Evolutionary conservation across 352 stramenopile genomes (phyloP), one percentile per base, ranked within the genome.

Genomic region (Globisporangium nagaii): DNA sequence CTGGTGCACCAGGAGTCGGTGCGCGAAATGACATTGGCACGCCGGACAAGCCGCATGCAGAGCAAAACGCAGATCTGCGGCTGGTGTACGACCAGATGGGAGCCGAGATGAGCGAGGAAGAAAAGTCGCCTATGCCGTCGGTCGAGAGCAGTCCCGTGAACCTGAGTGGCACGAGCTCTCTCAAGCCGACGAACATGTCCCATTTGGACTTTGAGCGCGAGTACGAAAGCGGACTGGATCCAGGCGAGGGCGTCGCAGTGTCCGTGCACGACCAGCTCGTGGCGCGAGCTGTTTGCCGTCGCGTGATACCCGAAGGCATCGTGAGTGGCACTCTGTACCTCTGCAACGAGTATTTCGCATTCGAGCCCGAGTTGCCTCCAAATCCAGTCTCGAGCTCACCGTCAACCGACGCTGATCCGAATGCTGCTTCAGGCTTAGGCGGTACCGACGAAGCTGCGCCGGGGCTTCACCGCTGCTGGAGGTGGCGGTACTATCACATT

Each of bases 401-500:
- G 3, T 42, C 32, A 12, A 36, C 4, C 7, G 54, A 44, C 2
- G 11, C 25, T 32, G 30, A 56, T 5, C 31, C 42, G 2, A 53
- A 11, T 19, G 13, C 12, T 9, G 31, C 34, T 12, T 5, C 24
- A 27, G 47, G 17, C 19, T 48, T 46, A 8, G 19, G 37, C 17
- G 53, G 41, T 35, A 47, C 39, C 8, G 73, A 91, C 45, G 84
- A 95, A 58, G 56, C 65, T 28, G 84, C 84, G 0, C 75, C 77
- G 6, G 84, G 84, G 4, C 53, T 90, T 4, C 82, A 88, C 46
- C 73, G 80, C 9, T 90, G 73, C 39, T 91, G 79, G 75, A 65
- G 80, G 22, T 95, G 84, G 84, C 90, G 83, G 49, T 92, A 91
- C 52, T 71, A 80, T 8, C 71, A 91, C 41, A 65, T 95, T 13